Evolutionary conservation across 192 early-diverging fungal genomes (phyloP).

Genomic region (Rhizophlyctis rosea): DNA sequence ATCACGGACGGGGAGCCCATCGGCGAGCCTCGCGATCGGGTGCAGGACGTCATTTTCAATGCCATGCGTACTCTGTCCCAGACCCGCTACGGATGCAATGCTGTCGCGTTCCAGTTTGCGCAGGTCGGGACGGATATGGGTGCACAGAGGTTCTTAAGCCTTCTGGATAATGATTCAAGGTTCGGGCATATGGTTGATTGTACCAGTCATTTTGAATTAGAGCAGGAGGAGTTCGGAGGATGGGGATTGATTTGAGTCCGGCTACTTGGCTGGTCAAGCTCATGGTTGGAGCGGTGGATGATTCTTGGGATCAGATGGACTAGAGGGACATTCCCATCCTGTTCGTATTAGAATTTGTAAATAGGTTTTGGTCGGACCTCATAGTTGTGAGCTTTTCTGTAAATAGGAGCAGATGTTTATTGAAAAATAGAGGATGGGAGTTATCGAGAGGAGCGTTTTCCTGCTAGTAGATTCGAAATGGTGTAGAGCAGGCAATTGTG

Average conservation of each 20-base stretch:
- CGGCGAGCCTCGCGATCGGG: constrained; percentile 16
- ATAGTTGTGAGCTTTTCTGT: too few species aligned
- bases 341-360: too few species aligned
- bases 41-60: constrained; percentile 15
- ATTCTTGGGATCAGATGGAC: constrained; percentile 23
- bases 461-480: too few species aligned
- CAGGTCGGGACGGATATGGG: constrained; percentile 28
- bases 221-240: constrained; percentile 25
- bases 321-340: too few species aligned
- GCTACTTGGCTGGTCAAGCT: constrained; percentile 30
- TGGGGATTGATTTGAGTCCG: constrained; percentile 27
- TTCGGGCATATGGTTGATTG: constrained; percentile 27
- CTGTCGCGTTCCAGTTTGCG: constrained; percentile 29
- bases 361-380: too few species aligned
- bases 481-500: too few species aligned
- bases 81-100: constrained; percentile 19
- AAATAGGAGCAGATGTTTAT: too few species aligned
- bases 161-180: constrained; percentile 24
- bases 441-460: too few species aligned
- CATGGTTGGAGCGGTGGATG: constrained; percentile 25
- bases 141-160: constrained; percentile 26
- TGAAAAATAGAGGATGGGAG: too few species aligned
- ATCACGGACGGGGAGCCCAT: constrained; percentile 35
- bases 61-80: constrained; percentile 8
- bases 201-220: constrained; percentile 27